Evolutionary conservation across 352 stramenopile species (phyloP), one percentile per base, ranked within the genome.

Genomic region (Hyaloperonospora brassicae): DNA sequence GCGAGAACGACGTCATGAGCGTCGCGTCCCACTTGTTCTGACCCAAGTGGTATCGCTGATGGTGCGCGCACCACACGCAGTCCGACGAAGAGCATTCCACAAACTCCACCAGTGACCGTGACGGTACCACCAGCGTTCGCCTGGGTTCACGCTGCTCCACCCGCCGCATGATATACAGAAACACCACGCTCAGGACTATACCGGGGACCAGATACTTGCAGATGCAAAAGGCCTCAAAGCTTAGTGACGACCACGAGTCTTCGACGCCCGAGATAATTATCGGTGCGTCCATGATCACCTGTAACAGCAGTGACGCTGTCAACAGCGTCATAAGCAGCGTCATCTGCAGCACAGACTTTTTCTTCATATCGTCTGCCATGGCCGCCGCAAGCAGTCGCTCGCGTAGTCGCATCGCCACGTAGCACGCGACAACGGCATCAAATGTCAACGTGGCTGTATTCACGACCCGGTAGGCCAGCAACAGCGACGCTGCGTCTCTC

Each of bases 341-440:
- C 73, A 88, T 85, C 60, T 88, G 78, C 30, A 78, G 61, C 31
- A 85, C 71, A 34, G 75, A 85, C 57, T 88, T 88, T 17, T 65
- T 61, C 65, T 86, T 88, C 75, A 88, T 86, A 31, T 88, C 69
- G 41, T 88, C 78, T 0, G 75, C 64, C 75, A 88, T 85, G 5
- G 78, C 78, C 21, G 75, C 78, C 17, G 73, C 67, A 10, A 85
- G 57, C 42, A 88, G 53, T 34, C 78, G 47, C 30, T 69, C 48
- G 39, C 69, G 64, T 22, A 88, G 50, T 35, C 79, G 74, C 10
- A 68, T 24, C 2, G 75, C 66, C 5, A 88, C 69, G 27, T 70
- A 66, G 12, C 66, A 68, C 3, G 73, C 75, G 21, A 72, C 62
- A 2, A 78, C 47, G 0, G 48, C 63, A 54, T 88, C 78, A 40